phyloP scores from a whole-genome alignment of 345 rosid species.

The Euphorbia peplus region DNA sequence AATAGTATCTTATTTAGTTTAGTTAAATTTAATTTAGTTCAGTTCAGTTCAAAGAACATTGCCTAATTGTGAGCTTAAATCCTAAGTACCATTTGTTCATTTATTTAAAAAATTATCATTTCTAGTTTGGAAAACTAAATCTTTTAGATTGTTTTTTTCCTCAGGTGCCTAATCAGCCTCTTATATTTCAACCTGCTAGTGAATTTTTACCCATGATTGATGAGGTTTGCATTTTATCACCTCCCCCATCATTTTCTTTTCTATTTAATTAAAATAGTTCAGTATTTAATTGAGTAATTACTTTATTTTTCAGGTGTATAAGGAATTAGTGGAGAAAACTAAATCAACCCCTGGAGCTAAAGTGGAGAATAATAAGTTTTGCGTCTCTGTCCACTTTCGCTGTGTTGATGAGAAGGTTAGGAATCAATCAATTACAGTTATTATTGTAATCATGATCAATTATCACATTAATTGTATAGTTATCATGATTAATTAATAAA shows the following conservation, averaged over 20 bases:
- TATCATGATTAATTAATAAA: too few relatives aligned
- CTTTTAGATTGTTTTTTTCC: not conserved
- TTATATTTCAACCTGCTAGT: slow-evolving; percentile 78
- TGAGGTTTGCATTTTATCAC: slow-evolving; percentile 44
- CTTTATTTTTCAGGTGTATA: slow-evolving; percentile 43
- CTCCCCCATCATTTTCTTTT: not conserved
- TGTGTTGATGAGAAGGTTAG: slow-evolving; percentile 77
- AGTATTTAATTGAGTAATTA: not conserved
- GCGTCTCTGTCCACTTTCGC: slow-evolving; percentile 86
- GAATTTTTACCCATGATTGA: slow-evolving; percentile 81
- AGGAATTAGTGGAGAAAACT: slow-evolving; percentile 56
- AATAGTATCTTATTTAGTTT: too few relatives aligned
- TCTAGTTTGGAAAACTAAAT: not conserved
- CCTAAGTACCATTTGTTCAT: too few relatives aligned
- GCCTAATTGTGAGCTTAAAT: too few relatives aligned
- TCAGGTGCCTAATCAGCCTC: slow-evolving; percentile 49
- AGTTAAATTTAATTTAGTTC: too few relatives aligned
- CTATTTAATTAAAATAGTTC: too few relatives aligned
- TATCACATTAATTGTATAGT: not conserved
- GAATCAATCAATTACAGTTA: slow-evolving; percentile 2
- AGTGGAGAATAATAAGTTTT: slow-evolving; percentile 88
- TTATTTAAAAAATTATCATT: too few relatives aligned
- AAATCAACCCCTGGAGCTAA: slow-evolving; percentile 65
- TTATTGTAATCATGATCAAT: not conserved
- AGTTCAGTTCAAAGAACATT: too few relatives aligned